A percentile compares a stretch with the other conserved stretches of the same genome.
These are phyloP conservation scores for Claviceps sp. DNA, from an alignment of 2,329 filamentous ascomycete genomes.

Conservation along the genomic window DNA sequence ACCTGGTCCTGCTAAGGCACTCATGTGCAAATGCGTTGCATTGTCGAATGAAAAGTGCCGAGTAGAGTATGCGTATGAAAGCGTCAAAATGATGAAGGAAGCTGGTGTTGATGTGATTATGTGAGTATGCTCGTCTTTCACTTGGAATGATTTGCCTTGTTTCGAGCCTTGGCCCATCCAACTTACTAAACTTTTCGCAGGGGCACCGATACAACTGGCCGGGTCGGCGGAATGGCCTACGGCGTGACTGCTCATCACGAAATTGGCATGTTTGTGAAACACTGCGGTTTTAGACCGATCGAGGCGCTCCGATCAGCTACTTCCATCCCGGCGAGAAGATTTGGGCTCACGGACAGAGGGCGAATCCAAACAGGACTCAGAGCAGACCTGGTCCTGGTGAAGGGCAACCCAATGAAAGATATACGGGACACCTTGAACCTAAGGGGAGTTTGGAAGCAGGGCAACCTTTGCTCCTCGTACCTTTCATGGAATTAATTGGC, in stretches of 20 bases:
- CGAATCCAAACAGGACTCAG: conserved; percentile 6
- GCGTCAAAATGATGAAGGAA: conserved; percentile 5
- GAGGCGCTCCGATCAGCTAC: conserved; percentile 9
- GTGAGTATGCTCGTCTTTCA: conserved; percentile 1
- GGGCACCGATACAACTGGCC: conserved; percentile 9
- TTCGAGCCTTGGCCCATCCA: neutral
- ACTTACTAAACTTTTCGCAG: neutral
- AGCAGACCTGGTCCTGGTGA: conserved; percentile 8
- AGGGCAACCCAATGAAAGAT: conserved; percentile 6
- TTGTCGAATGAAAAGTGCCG: conserved; percentile 2
- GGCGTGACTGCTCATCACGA: conserved; percentile 8
- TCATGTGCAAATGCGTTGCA: conserved; percentile 6
- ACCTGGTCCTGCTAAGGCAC: conserved; percentile 4
- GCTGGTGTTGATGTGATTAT: conserved; percentile 8
- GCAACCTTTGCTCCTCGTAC: conserved; percentile 4
- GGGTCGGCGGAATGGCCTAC: conserved; percentile 6
- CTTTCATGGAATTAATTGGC: neutral
- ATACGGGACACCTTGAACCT: conserved; percentile 4
- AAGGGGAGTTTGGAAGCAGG: conserved; percentile 9
- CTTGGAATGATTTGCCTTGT: neutral
- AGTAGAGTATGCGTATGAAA: conserved; percentile 8
- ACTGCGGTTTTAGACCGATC: conserved; percentile 7
- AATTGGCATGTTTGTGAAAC: conserved; percentile 8
- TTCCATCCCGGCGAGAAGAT: conserved; percentile 6
- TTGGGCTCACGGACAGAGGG: conserved; percentile 7